Evolutionary conservation across 306 rosid species (phyloP).

Genomic region (Vigna reflexopilosa): DNA sequence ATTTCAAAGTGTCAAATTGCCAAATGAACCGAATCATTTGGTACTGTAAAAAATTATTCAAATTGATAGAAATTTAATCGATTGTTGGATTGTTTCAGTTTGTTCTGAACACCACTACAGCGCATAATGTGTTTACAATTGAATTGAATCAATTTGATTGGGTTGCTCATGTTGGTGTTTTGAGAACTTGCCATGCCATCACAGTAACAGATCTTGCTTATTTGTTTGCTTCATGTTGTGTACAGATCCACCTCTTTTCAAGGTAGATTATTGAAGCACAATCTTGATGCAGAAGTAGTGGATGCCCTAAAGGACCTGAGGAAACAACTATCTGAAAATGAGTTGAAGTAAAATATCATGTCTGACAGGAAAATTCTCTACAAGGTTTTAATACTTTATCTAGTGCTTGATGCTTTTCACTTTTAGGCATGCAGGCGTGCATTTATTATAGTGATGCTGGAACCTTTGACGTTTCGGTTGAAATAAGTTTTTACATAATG

Average conservation of each 20-base stretch:
- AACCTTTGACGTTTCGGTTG: slow-evolving; percentile 27
- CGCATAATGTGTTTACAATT: background rate
- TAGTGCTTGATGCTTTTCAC: slow-evolving; percentile 16
- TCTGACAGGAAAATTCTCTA: slow-evolving; percentile 19
- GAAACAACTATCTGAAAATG: slow-evolving; percentile 65
- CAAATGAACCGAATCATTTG: too few relatives aligned
- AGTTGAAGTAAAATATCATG: slow-evolving; percentile 53
- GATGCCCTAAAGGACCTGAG: slow-evolving; percentile 83
- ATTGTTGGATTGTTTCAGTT: too few relatives aligned
- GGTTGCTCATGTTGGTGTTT: background rate
- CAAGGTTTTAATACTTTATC: slow-evolving; percentile 28
- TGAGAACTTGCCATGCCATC: slow-evolving; percentile 2
- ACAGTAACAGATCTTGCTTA: slow-evolving; percentile 24
- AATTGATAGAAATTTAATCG: too few relatives aligned
- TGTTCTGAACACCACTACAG: background rate
- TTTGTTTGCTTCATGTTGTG: slow-evolving; percentile 41
- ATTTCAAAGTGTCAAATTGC: too few relatives aligned
- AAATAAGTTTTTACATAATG: background rate
- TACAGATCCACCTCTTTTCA: slow-evolving; percentile 81
- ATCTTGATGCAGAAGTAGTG: slow-evolving; percentile 87
- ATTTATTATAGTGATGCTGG: slow-evolving; percentile 23
- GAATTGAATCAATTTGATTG: slow-evolving; percentile 19
- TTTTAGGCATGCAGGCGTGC: slow-evolving; percentile 9
- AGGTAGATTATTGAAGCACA: slow-evolving; percentile 84
- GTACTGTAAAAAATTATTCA: too few relatives aligned